phyloP scores from a whole-genome alignment of 2,329 filamentous ascomycete genomes.

The Elsinoe batatas region DNA sequence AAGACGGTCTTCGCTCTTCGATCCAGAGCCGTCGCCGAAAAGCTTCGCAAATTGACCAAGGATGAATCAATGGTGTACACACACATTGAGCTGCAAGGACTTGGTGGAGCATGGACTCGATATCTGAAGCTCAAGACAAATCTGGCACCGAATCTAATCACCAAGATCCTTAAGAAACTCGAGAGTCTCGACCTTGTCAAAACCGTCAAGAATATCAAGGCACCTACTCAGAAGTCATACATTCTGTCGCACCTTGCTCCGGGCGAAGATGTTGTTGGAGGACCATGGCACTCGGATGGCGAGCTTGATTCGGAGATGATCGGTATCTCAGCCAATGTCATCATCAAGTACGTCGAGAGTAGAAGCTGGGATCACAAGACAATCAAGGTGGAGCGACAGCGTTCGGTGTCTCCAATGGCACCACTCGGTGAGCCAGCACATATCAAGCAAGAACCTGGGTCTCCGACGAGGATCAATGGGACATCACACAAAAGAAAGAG shows the following conservation, averaged over 20 bases:
- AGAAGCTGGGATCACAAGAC: conserved; percentile 57
- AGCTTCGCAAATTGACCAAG: conserved; percentile 34
- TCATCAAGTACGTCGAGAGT: conserved; percentile 63
- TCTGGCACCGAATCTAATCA: conserved; percentile 74
- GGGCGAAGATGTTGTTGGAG: conserved; percentile 82
- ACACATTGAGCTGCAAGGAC: conserved; percentile 75
- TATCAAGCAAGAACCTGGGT: neutral
- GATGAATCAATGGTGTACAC: conserved; percentile 82
- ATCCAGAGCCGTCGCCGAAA: conserved; percentile 14
- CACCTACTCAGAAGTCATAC: conserved; percentile 88
- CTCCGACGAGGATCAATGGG: conserved; percentile 6
- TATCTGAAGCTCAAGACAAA: conserved; percentile 70
- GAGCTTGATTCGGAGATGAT: conserved; percentile 86
- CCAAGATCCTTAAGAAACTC: conserved; percentile 72
- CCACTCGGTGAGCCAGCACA: neutral
- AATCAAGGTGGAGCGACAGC: conserved; percentile 16
- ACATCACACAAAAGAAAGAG: conserved; percentile 25
- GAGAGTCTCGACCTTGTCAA: conserved; percentile 75
- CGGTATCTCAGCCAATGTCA: conserved; percentile 59
- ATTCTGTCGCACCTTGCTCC: conserved; percentile 79
- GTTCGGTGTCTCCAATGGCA: conserved; percentile 4
- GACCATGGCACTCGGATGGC: conserved; percentile 88
- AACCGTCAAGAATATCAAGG: conserved; percentile 83
- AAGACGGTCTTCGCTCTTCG: conserved; percentile 23
- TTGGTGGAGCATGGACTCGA: conserved; percentile 84